phyloP scores from a whole-genome alignment of 176 grass and related monocot genomes.

The Bromus sterilis region DNA sequence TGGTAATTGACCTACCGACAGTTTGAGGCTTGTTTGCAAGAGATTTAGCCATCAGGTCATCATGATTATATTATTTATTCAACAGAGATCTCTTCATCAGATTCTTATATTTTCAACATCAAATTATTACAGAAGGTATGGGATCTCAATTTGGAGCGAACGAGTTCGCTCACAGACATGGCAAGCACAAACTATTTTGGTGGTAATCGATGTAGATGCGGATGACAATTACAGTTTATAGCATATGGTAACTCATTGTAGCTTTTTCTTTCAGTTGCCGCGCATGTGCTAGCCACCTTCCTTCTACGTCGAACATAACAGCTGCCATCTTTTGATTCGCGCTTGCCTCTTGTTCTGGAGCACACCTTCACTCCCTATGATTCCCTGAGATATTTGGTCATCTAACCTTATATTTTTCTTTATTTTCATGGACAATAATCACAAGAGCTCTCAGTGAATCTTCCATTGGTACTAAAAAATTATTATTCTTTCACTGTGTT shows the following conservation, averaged over 20 bases:
- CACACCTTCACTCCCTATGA: too few species aligned
- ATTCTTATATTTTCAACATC: not conserved
- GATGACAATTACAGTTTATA: too few species aligned
- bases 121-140: not conserved
- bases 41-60: not conserved
- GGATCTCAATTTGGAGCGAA: too few species aligned
- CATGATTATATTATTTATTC: not conserved
- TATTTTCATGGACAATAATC: not conserved
- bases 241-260: too few species aligned
- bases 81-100: not conserved
- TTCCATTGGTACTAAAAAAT: not conserved
- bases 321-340: too few species aligned
- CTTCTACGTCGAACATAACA: too few species aligned
- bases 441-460: not conserved
- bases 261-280: too few species aligned
- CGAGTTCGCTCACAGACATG: too few species aligned
- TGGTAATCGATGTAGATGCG: too few species aligned
- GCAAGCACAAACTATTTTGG: too few species aligned
- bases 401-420: not conserved
- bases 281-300: too few species aligned
- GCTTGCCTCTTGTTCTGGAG: too few species aligned
- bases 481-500: conserved; percentile 10
- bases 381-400: not conserved
- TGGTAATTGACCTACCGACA: not conserved
- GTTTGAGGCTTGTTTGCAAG: conserved; percentile 3